Evolutionary conservation across 1,284 basidiomycete species (phyloP).

Genomic region (Cystobasidium slooffiae): DNA sequence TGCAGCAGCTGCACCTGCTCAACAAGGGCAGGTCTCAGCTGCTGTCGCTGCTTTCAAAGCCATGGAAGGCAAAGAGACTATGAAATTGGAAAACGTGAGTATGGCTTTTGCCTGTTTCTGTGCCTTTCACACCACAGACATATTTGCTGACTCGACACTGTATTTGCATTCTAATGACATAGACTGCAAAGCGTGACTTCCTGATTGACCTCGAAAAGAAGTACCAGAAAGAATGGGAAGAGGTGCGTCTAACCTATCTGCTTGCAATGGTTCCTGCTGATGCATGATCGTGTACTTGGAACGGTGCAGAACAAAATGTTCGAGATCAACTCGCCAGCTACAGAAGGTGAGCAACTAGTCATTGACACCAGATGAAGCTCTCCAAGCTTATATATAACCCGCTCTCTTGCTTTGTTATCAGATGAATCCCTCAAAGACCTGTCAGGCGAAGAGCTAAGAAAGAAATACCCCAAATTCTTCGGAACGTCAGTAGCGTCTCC

Average conservation of each 20-base stretch:
- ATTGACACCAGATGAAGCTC: no score
- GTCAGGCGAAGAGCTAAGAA: constrained; percentile 34
- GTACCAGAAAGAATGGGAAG: constrained; percentile 80
- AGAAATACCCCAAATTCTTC: constrained; percentile 39
- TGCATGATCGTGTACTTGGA: not conserved
- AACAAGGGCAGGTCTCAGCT: constrained; percentile 33
- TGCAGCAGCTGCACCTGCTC: constrained; percentile 7
- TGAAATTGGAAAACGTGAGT: constrained; percentile 43
- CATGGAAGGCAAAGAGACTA: constrained; percentile 40
- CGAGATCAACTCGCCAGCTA: constrained; percentile 71
- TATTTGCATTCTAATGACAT: not conserved
- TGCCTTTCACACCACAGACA: not conserved
- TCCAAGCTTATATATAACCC: no score
- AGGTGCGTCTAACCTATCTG: constrained; percentile 63
- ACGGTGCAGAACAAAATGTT: constrained; percentile 65
- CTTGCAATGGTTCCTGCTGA: constrained; percentile 32
- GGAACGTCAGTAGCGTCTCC: constrained; percentile 25
- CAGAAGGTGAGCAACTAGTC: constrained; percentile 40
- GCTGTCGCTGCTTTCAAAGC: constrained; percentile 44
- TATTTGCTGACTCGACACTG: constrained; percentile 1
- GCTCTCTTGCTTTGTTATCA: no score
- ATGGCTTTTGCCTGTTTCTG: not conserved
- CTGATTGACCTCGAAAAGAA: constrained; percentile 79
- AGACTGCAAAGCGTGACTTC: constrained; percentile 86
- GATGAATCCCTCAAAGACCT: constrained; percentile 36